Percentiles rank a stretch among this genome's conserved stretches.
Conservation (phyloP, 257 asterid species). For the Handroanthus guayacan region DNA sequence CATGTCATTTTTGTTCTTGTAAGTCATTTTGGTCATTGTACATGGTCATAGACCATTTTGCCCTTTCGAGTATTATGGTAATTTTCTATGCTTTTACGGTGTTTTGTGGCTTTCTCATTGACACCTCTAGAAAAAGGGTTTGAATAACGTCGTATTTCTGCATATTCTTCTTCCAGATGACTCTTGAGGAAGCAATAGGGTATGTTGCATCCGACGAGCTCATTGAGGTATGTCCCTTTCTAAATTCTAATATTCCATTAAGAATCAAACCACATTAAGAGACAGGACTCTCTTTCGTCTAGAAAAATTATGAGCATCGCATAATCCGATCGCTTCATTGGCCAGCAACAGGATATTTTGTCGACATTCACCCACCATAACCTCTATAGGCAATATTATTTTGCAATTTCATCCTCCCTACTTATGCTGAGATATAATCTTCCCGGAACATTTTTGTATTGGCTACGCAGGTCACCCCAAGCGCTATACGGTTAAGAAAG, state of each 20-base stretch:
- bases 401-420: background rate
- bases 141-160: conserved; percentile 6
- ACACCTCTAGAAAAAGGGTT: conserved; percentile 8
- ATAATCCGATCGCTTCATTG: background rate
- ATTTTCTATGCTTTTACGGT: too few species aligned
- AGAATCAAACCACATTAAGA: background rate
- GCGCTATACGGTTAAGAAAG: conserved; percentile 86
- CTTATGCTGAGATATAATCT: background rate
- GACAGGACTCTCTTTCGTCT: background rate
- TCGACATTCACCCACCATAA: background rate
- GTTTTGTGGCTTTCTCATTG: background rate
- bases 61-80: too few species aligned
- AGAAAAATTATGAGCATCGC: background rate
- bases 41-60: too few species aligned
- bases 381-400: background rate
- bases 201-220: conserved; percentile 97
- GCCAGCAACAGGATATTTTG: background rate
- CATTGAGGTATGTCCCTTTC: conserved; percentile 70
- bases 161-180: conserved; percentile 61
- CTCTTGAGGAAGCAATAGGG: conserved; percentile 97
- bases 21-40: too few species aligned
- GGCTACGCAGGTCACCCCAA: conserved; percentile 87
- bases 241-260: background rate
- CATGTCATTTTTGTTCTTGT: too few species aligned
- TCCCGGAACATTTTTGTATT: background rate